Evolutionary conservation across 768 basidiomycete genomes (phyloP).

Genomic region (Tephrocybe sp.): DNA sequence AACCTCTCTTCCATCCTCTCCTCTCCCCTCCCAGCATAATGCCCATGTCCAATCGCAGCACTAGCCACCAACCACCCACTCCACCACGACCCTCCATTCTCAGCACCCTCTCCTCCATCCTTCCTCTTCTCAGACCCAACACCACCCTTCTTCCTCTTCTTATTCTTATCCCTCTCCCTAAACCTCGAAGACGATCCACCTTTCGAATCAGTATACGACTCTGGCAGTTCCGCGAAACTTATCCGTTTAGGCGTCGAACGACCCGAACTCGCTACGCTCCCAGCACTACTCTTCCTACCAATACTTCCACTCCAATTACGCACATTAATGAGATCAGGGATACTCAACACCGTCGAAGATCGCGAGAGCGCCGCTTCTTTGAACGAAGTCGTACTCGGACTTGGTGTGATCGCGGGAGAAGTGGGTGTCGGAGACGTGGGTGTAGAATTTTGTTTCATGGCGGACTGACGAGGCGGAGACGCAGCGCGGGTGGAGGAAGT

Average conservation of each 20-base stretch:
- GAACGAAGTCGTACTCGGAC: no score
- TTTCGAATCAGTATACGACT: slow-evolving; percentile 46
- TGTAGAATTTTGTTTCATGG: slow-evolving; percentile 30
- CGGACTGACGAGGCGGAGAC: slow-evolving; percentile 51
- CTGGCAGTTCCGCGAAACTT: slow-evolving; percentile 73
- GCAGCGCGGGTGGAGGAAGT: slow-evolving; percentile 62
- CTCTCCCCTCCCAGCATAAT: slow-evolving; percentile 30
- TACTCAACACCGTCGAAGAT: slow-evolving; percentile 16
- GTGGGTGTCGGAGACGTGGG: not conserved
- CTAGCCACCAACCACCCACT: slow-evolving; percentile 17
- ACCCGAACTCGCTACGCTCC: slow-evolving; percentile 46
- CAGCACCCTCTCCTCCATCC: slow-evolving; percentile 18
- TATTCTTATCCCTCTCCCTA: slow-evolving; percentile 30
- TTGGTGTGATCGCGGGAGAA: no score
- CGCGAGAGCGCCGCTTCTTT: slow-evolving; percentile 27
- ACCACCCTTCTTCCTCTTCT: slow-evolving; percentile 23
- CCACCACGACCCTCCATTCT: slow-evolving; percentile 22
- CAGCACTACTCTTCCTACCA: slow-evolving; percentile 20
- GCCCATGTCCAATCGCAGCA: slow-evolving; percentile 11
- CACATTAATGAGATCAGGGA: slow-evolving; percentile 24
- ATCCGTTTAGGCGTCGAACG: slow-evolving; percentile 68
- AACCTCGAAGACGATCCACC: slow-evolving; percentile 27
- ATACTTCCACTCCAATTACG: not conserved
- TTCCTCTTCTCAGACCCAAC: slow-evolving; percentile 2
- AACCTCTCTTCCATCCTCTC: slow-evolving; percentile 54